Evolutionary conservation across 352 stramenopile genomes (phyloP).

Genomic region (Phytophthora vignae): DNA sequence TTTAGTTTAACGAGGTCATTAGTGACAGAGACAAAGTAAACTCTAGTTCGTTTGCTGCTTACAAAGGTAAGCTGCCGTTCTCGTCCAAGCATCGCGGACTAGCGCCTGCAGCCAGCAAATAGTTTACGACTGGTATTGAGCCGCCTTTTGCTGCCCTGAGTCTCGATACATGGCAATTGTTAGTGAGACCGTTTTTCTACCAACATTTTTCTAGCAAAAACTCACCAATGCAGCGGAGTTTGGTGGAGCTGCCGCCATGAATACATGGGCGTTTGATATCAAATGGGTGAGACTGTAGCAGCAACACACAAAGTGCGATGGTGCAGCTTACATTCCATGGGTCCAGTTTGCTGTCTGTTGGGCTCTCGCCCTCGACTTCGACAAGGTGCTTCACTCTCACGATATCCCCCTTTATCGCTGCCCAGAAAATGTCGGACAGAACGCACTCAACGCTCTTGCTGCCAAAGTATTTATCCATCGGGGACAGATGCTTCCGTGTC

Average conservation of each 20-base stretch:
- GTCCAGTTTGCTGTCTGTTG: constrained; percentile 57
- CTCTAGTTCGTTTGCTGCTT: neutral
- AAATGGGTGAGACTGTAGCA: neutral
- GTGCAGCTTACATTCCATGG: constrained; percentile 61
- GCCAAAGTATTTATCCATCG: constrained; percentile 79
- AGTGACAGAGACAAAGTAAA: neutral
- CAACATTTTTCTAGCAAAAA: neutral
- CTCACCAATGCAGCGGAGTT: constrained; percentile 74
- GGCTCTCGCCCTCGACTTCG: constrained; percentile 58
- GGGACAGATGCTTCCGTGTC: constrained; percentile 54
- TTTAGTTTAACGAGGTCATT: too few species aligned
- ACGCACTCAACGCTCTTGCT: constrained; percentile 54
- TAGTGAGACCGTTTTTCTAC: neutral
- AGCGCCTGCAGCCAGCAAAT: constrained; percentile 58
- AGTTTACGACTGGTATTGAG: constrained; percentile 53
- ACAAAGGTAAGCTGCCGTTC: constrained; percentile 80
- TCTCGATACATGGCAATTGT: neutral
- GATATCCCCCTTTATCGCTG: constrained; percentile 69
- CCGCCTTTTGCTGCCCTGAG: constrained; percentile 77
- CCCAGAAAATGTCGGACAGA: constrained; percentile 77
- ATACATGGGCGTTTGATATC: neutral
- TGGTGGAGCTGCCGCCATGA: constrained; percentile 55
- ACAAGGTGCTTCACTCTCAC: constrained; percentile 64
- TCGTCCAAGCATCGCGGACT: constrained; percentile 63
- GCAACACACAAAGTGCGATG: neutral